Conservation (phyloP, 164 flowering plant genomes). For the Magnolia officinalis region DNA sequence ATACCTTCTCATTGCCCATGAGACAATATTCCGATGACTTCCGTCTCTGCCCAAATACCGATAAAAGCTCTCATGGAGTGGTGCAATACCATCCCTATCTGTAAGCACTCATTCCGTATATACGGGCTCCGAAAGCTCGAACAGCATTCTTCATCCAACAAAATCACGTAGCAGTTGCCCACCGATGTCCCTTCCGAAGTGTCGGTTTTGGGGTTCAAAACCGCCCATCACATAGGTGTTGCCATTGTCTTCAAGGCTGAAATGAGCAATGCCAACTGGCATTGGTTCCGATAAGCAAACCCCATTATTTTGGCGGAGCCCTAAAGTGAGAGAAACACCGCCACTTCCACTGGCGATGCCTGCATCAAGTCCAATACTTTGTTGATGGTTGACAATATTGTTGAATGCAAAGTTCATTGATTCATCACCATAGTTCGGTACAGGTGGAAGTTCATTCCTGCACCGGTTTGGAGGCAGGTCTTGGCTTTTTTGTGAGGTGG, state of each 20-base stretch:
- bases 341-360: conserved; percentile 34
- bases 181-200: conserved; percentile 44
- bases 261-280: conserved; percentile 42
- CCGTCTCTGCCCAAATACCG: not conserved
- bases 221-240: conserved; percentile 40
- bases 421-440: conserved; percentile 20
- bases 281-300: conserved; percentile 43
- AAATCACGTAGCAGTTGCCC: conserved; percentile 59
- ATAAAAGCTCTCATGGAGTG: conserved; percentile 2
- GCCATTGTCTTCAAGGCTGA: conserved; percentile 32
- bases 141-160: conserved; percentile 36
- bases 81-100: not conserved
- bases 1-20: too few species aligned
- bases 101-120: not conserved
- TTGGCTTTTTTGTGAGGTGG: conserved; percentile 25
- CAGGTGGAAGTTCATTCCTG: conserved; percentile 31
- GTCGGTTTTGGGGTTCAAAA: conserved; percentile 41
- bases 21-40: not conserved
- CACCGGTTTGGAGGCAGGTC: conserved; percentile 38
- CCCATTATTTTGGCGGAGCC: conserved; percentile 63
- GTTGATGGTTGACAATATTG: conserved; percentile 29
- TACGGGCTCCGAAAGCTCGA: not conserved
- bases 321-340: conserved; percentile 65
- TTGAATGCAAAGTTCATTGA: conserved; percentile 32
- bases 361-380: conserved; percentile 26